Base-by-base conservation (phyloP, 352 stramenopile species). In the Pythium phragmiticola region DNA sequence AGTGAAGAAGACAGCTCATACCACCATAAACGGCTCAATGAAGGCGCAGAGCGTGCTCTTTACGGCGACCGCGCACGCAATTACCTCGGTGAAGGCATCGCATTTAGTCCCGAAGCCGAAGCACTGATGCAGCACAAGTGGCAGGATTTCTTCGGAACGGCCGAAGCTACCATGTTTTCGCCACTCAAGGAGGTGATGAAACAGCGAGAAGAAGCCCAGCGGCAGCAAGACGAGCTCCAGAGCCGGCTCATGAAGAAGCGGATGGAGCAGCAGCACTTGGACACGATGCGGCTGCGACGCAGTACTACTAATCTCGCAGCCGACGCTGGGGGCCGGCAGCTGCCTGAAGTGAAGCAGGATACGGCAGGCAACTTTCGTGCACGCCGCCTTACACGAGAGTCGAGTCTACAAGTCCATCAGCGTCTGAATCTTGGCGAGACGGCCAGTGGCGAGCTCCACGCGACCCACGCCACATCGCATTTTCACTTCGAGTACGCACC, bases 231-330 rank as follows among this genome's bases (percentile, higher is more conserved):
- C 37, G 78, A 89, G 19, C 39, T 73, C 12, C 80, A 91, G 39
- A 78, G 62, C 11, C 70, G 71, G 16, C 56, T 91, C 19, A 78
- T 82, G 47, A 82, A 87, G 37, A 89, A 89, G 42, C 77, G 79
- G n/a, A 69, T 82, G 41, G 74, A 89, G 11, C 72, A 92, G 46
- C 73, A 84, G 59, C 61, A 72, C 2, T 69, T 80, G 36, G 81
- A 89, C 45, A 69, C 71, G 7, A 50, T 69, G 49, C 74, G 74
- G n/a, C 76, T 69, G 33, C 72, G 50, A 37, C 51, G 39, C 7
- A 63, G 30, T n/a, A 26, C 21, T 9, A 57, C 37, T 42, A 42
- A 4, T 42, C 9, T 16, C 14, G 37, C 11, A 42, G 11, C 37
- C 9, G 14, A 16, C 2, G 37, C 9, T 42, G 37, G 14, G 37